These are phyloP conservation scores for Cenchrus purpureus DNA, from an alignment of 176 grass and related monocot genomes.

Conservation along the genomic window DNA sequence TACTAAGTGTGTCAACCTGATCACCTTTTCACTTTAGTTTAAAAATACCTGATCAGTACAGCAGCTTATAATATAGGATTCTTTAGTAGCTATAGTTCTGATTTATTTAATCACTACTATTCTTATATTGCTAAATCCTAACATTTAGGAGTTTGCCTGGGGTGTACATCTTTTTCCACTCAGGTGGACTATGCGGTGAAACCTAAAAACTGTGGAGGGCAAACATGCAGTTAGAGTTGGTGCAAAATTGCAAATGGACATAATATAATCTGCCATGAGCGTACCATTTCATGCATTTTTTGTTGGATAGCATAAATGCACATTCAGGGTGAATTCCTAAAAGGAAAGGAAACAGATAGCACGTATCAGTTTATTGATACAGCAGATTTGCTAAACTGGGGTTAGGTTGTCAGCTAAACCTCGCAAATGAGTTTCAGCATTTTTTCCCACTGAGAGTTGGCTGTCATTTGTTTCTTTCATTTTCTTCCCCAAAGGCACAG, in stretches of 20 bases:
- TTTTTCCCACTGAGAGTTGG: not conserved
- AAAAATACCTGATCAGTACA: not conserved
- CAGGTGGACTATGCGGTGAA: not conserved
- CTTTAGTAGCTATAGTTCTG: not conserved
- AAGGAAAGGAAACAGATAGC: slow-evolving; percentile 1
- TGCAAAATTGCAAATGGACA: not conserved
- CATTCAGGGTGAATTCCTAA: not conserved
- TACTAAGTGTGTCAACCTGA: not conserved
- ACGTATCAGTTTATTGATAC: not conserved
- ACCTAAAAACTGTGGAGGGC: not conserved
- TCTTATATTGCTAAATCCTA: not conserved
- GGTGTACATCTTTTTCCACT: not conserved
- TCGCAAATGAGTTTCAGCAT: slow-evolving; percentile 1
- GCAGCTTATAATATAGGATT: not conserved
- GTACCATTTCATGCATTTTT: not conserved
- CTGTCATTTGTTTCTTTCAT: not conserved
- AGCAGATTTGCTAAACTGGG: not conserved
- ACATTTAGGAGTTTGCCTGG: not conserved
- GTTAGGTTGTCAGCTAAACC: not conserved
- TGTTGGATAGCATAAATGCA: not conserved
- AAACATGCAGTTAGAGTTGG: not conserved
- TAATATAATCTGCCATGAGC: not conserved
- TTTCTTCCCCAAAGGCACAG: too few species aligned
- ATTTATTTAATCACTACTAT: not conserved
- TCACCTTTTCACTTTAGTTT: not conserved